Base-by-base conservation (phyloP, 176 grass and related monocot genomes). In the Phoenix roebelenii region DNA sequence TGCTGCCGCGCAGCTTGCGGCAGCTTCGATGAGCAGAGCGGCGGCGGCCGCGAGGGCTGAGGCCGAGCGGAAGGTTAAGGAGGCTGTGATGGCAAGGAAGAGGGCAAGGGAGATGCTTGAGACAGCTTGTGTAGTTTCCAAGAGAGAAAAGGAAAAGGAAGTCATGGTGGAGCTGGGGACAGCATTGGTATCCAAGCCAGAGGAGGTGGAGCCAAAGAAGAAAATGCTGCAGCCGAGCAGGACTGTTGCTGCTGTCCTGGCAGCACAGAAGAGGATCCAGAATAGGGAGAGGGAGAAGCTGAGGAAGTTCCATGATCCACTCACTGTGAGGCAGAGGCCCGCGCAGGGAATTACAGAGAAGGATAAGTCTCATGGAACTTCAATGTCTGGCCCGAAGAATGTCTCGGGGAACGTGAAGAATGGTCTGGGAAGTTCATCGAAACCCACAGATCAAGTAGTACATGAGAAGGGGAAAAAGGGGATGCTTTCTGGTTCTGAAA, bases 71-170 rank as follows among this genome's bases (percentile, higher is more conserved):
- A 59, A 70, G 55, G 81, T 72, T 14, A 81, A 64, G 23, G 93
- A 92, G 62, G 93, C 93, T 0, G 84, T 76, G 14, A 44, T 39
- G 44, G 75, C 87, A 2, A 72, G 78, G 62, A 91, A 88, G 70
- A 71, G 81, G 4, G 60, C 87, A 50, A 83, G 81, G 7, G 81
- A 88, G 59, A 75, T 79, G 75, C 72, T 91, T 1, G 93, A 97
- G 75, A 60, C 60, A 58, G 60, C 63, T 74, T 29, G 58, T 64
- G 26, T 44, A 12, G 35, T 44, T 44, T 44, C 10, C 35, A 76
- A 72, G 57, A 72, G 68, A 56, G 67, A 70, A 53, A 83, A 89
- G 71, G 74, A 82, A 5, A 78, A 26, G 74, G 60, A 71, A 1
- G 66, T 67, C 59, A 61, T 30, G 56, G 61, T 12, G 64, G 58